Base-by-base conservation (phyloP, 2,329 filamentous ascomycete genomes). In the Ophiognomonia clavigignenti-juglandacearum region DNA sequence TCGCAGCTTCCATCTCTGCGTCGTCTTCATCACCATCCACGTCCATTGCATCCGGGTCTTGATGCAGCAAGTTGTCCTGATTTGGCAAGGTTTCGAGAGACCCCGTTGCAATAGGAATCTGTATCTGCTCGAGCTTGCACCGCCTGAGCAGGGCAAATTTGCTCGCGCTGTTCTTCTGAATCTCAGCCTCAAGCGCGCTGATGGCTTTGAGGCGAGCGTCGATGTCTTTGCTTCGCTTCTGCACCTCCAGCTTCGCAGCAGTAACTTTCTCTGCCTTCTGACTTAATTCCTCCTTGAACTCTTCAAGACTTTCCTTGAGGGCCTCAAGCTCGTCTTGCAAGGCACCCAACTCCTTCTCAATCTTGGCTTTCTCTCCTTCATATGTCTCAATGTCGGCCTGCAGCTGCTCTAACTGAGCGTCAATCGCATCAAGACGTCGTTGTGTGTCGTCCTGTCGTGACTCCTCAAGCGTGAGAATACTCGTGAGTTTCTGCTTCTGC, bases 81-180 rank as follows among this genome's bases (percentile, higher is more conserved):
- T 95, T 89, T 3, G 93, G 93, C 43, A 98, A 75, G 53, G 85
- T 80, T 58, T 95, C 89, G 20, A 98, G 74, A 3, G 89, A 96
- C 20, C 83, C 84, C 47, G 82, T 72, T 2, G 76, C 71, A 19
- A 98, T 75, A 2, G 93, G 93, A 49, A 98, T 78, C 53, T 86
- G 82, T 56, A 97, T 88, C 61, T 96, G 91, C 62, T 97, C 92
- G 39, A 98, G 82, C 62, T 95, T 92, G 72, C 92, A 97, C 53
- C 88, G 83, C 60, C 90, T 83, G 43, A 98, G 77, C 39, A 95
- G 71, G 37, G 83, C 83, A 62, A 96, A 96, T 62, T 93, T 88
- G 58, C 81, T 83, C 0, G 89, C 84, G 49, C 86, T 88, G 60
- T 89, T 89, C 59, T 86, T 88, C 65, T 96, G 89, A 41, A 95